Evolutionary conservation across 73 alveolate genomes (phyloP).

Genomic region (Durusdinium trenchii): DNA sequence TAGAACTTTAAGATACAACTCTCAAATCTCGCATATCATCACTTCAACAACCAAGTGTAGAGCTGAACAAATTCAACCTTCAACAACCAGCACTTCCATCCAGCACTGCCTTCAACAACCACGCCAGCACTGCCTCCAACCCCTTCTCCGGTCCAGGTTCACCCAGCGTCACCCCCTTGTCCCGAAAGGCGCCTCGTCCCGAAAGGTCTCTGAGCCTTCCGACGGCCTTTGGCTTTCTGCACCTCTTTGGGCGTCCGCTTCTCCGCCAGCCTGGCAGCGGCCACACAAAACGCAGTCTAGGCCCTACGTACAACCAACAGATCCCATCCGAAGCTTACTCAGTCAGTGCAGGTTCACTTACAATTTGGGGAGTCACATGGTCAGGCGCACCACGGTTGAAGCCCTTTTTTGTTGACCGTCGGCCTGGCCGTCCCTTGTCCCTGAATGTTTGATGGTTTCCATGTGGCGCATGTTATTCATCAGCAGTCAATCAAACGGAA

Average conservation of each 20-base stretch:
- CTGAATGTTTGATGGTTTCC: not conserved
- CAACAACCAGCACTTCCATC: not conserved
- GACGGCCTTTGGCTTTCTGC: constrained; percentile 72
- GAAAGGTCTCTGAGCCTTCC: not conserved
- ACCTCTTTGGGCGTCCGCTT: constrained; percentile 69
- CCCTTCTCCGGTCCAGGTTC: not conserved
- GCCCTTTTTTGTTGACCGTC: too few relatives aligned
- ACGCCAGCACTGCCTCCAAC: not conserved
- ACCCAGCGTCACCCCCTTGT: too few relatives aligned
- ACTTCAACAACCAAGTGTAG: too few relatives aligned
- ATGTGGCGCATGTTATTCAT: too few relatives aligned
- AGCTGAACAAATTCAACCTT: too few relatives aligned
- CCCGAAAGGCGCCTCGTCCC: too few relatives aligned
- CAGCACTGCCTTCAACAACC: not conserved
- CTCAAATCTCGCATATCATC: too few relatives aligned
- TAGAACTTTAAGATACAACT: too few relatives aligned
- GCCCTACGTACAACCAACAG: not conserved
- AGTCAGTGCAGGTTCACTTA: not conserved
- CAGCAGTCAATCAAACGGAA: too few relatives aligned
- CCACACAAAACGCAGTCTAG: too few relatives aligned
- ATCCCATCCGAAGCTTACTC: not conserved
- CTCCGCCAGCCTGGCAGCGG: constrained; percentile 63
- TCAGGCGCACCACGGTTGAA: too few relatives aligned
- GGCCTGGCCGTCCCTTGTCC: too few relatives aligned
- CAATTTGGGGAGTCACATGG: not conserved